Conservation (phyloP, 2,329 filamentous ascomycete species). For the Fusarium vanettenii region DNA sequence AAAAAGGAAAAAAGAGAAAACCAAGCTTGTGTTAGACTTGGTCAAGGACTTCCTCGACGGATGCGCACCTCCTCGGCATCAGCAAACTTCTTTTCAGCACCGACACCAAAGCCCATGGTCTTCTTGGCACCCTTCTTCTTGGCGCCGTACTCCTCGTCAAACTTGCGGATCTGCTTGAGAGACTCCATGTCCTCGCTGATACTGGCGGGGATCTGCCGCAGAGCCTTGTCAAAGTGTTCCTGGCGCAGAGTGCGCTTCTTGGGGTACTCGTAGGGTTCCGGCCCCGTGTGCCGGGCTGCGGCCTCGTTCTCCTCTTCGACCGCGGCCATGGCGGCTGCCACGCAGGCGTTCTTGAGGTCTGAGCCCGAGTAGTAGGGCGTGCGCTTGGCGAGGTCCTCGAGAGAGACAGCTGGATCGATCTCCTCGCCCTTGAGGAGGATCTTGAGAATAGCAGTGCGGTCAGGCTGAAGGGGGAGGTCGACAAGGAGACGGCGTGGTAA, state of each 20-base stretch:
- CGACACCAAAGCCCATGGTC: slow-evolving; percentile 69
- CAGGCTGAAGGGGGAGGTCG: slow-evolving; percentile 75
- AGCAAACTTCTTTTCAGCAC: slow-evolving; percentile 48
- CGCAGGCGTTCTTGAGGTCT: slow-evolving; percentile 85
- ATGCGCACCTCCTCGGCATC: slow-evolving; percentile 61
- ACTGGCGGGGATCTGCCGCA: slow-evolving; percentile 90
- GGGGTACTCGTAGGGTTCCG: slow-evolving; percentile 70
- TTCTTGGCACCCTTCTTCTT: slow-evolving; percentile 73
- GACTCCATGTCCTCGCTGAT: slow-evolving; percentile 94
- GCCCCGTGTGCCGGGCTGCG: slow-evolving; percentile 52
- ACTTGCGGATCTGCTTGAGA: slow-evolving; percentile 88
- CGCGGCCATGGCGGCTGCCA: slow-evolving; percentile 82
- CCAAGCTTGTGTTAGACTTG: background rate
- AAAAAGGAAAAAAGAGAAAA: background rate
- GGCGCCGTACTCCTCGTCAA: slow-evolving; percentile 95
- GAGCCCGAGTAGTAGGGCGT: slow-evolving; percentile 86
- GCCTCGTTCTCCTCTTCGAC: slow-evolving; percentile 76
- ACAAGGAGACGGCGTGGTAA: slow-evolving; percentile 79
- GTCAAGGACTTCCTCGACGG: slow-evolving; percentile 40
- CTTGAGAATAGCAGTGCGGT: slow-evolving; percentile 75
- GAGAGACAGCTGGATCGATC: slow-evolving; percentile 69
- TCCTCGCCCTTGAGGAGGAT: slow-evolving; percentile 78
- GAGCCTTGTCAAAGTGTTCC: slow-evolving; percentile 85
- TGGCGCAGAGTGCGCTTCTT: slow-evolving; percentile 64
- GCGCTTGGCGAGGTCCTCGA: slow-evolving; percentile 71